These are phyloP conservation scores for Blastobotrys apis DNA, from an alignment of 1,139 yeast species.

Conservation along the genomic window DNA sequence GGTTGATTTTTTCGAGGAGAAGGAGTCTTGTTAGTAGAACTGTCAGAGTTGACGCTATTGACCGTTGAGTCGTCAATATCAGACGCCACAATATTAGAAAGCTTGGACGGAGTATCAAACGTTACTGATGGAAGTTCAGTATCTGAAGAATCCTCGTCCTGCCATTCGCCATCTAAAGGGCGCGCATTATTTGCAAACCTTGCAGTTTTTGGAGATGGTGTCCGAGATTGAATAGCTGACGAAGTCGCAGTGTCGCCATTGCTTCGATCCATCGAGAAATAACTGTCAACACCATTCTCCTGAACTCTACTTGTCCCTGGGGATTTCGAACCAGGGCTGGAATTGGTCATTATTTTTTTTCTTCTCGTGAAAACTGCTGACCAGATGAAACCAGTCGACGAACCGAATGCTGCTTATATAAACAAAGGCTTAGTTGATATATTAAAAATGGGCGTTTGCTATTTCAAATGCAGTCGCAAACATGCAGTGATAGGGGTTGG, in stretches of 20 bases:
- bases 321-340: not conserved
- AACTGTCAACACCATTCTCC: slow-evolving; percentile 1
- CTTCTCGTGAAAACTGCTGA: not conserved
- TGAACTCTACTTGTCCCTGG: not conserved
- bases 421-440: too few species aligned
- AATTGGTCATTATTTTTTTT: not conserved
- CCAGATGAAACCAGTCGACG: too few species aligned
- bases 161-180: slow-evolving; percentile 18
- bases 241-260: not conserved
- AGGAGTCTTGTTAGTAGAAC: not conserved
- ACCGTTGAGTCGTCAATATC: slow-evolving; percentile 5
- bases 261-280: not conserved
- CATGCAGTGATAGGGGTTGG: not conserved
- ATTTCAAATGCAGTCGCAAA: not conserved
- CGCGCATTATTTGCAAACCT: slow-evolving; percentile 2
- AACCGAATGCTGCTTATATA: too few species aligned
- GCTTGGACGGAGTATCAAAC: slow-evolving; percentile 10
- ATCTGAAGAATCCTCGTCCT: slow-evolving; percentile 17
- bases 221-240: not conserved
- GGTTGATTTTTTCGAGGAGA: slow-evolving; percentile 1
- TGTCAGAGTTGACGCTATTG: not conserved
- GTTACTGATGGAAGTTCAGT: slow-evolving; percentile 11
- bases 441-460: too few species aligned
- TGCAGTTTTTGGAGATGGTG: slow-evolving; percentile 10
- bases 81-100: slow-evolving; percentile 6